phyloP scores from a whole-genome alignment of 2,329 filamentous ascomycete genomes.

The Aureobasidium zeae region DNA sequence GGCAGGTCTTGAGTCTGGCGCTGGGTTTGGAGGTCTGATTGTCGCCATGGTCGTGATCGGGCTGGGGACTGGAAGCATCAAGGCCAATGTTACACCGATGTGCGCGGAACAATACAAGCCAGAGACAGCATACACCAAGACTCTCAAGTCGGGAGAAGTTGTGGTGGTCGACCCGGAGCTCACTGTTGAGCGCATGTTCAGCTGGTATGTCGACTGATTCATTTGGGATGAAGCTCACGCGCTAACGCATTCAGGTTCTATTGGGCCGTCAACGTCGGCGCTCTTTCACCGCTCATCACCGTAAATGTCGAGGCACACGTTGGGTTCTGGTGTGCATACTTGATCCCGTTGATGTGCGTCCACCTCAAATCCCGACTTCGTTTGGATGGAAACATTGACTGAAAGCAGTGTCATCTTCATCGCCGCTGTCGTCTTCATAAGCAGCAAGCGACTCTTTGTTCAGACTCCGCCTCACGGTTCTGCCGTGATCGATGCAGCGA shows the following conservation, averaged over 20 bases:
- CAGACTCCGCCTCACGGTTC: slow-evolving; percentile 20
- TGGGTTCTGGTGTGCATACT: slow-evolving; percentile 56
- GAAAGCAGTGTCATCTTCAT: background rate
- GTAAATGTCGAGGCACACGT: slow-evolving; percentile 56
- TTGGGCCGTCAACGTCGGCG: slow-evolving; percentile 60
- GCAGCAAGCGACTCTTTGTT: slow-evolving; percentile 19
- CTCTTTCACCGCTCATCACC: slow-evolving; percentile 56
- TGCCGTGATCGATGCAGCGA: slow-evolving; percentile 18
- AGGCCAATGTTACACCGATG: slow-evolving; percentile 57
- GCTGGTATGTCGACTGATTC: background rate
- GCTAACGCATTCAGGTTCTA: slow-evolving; percentile 59
- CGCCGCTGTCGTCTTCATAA: slow-evolving; percentile 20
- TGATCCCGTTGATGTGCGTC: slow-evolving; percentile 41
- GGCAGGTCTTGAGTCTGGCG: slow-evolving; percentile 26
- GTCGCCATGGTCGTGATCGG: slow-evolving; percentile 33
- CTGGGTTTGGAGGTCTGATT: slow-evolving; percentile 31
- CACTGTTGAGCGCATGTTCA: slow-evolving; percentile 35
- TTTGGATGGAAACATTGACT: too few relatives aligned
- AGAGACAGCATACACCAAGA: slow-evolving; percentile 31
- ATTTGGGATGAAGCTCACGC: slow-evolving; percentile 16
- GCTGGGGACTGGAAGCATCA: slow-evolving; percentile 49
- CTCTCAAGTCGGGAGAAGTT: slow-evolving; percentile 33
- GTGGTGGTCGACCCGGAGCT: slow-evolving; percentile 39
- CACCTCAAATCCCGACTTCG: background rate
- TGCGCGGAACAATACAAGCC: slow-evolving; percentile 38